Evolutionary conservation across 768 basidiomycete genomes (phyloP), one percentile per base, ranked within the genome.

Genomic region (Boletus sp.): DNA sequence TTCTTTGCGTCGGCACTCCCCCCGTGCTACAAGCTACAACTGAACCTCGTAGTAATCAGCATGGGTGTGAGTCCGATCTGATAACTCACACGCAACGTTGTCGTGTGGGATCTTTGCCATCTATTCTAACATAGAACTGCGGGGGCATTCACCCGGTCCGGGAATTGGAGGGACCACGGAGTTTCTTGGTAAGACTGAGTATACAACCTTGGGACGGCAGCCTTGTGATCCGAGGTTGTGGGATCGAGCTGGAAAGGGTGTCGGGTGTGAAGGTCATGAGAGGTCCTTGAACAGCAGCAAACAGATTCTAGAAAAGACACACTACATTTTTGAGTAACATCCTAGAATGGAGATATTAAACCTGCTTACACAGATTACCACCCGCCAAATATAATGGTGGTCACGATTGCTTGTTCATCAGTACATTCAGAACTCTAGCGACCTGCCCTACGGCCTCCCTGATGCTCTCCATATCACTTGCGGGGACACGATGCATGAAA

Each of bases 381-480:
- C 27, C 33, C n/a, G 51, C 29, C 44, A 27, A 27, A 35, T 21
- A 45, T 21, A 30, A 44, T 40, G 9, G 11, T 21, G 15, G 41
- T 57, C 40, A 57, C 6, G 59, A 51, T 38, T 50, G 41, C 27
- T 65, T 67, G 25, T 63, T 75, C 79, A 88, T 81, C 37, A 90
- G 65, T 2, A 62, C 60, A 55, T 83, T 87, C 41, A 91, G 62
- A 19, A 77, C 78, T 54, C 88, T 74, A 11, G 77, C 84, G 6
- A 91, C 82, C 33, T 79, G 77, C 6, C 83, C 85, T 19, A 85
- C 83, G 0, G 76, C 85, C 57, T 87, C 83, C 47, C 72, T 72
- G 3, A 88, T 84, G 15, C 57, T 64, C 40, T 77, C 77, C 62
- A 63, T 68, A 23, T 90, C 85, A 13, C 60, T 62, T 32, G 73